phyloP scores from a whole-genome alignment of 2,329 filamentous ascomycete species.

The Arthrobotrys megalospora region DNA sequence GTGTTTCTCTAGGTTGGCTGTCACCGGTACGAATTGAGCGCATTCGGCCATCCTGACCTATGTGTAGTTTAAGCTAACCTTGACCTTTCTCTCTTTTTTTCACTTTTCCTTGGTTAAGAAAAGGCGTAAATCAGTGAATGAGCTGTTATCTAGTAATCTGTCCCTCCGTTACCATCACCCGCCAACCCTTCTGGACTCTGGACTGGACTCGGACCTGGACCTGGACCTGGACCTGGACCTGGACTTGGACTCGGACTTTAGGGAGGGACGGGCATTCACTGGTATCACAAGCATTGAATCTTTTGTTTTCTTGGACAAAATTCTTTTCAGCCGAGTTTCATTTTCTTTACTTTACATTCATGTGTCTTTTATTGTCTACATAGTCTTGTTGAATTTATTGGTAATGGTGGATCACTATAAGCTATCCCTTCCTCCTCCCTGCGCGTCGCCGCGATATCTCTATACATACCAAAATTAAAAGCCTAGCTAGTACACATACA shows the following conservation, averaged over 20 bases:
- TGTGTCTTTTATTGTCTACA: slow-evolving; percentile 22
- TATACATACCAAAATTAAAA: no score
- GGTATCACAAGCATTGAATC: neutral
- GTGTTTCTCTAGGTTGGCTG: slow-evolving; percentile 45
- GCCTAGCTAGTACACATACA: no score
- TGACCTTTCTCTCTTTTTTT: slow-evolving; percentile 28
- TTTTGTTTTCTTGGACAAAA: slow-evolving; percentile 29
- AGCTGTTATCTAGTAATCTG: slow-evolving; percentile 23
- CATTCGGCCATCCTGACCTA: slow-evolving; percentile 64
- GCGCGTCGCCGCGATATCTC: neutral
- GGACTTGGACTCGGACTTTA: neutral
- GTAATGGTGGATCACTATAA: slow-evolving; percentile 22
- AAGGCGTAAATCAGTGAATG: slow-evolving; percentile 60
- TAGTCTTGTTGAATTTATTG: slow-evolving; percentile 23
- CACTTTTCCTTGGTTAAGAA: slow-evolving; percentile 51
- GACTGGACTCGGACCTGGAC: neutral
- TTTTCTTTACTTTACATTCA: slow-evolving; percentile 5
- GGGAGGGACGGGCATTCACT: neutral
- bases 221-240: neutral
- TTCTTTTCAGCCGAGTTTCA: slow-evolving; percentile 22
- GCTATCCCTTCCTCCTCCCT: neutral
- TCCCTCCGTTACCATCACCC: neutral
- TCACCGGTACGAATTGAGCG: slow-evolving; percentile 61
- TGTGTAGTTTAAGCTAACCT: slow-evolving; percentile 48
- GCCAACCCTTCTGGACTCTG: slow-evolving; percentile 16